phyloP scores from a whole-genome alignment of 306 rosid genomes.

The Cicer pinnatifidum region DNA sequence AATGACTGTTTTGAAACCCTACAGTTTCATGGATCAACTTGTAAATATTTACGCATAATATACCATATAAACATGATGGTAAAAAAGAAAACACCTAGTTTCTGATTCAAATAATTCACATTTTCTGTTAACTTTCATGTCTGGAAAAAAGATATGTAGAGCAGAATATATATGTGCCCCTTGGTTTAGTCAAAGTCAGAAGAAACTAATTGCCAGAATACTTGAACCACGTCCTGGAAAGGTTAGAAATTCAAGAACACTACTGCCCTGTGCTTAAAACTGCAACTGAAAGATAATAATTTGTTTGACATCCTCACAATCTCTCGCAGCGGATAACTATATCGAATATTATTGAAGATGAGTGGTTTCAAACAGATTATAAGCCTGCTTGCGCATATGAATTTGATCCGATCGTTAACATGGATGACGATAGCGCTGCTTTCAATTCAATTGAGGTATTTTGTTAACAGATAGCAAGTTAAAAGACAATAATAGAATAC shows the following conservation, averaged over 20 bases:
- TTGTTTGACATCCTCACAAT: conserved; percentile 19
- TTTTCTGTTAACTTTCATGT: conserved; percentile 41
- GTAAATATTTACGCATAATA: not conserved
- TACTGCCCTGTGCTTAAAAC: not conserved
- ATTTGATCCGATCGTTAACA: conserved; percentile 45
- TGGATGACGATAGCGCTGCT: conserved; percentile 60
- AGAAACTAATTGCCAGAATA: conserved; percentile 64
- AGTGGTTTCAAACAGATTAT: conserved; percentile 78
- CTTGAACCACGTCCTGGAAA: conserved; percentile 57
- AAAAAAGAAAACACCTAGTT: not conserved
- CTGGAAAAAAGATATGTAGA: conserved; percentile 57
- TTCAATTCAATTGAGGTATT: conserved; percentile 66
- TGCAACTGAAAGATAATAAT: conserved; percentile 3
- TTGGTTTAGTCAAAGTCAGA: conserved; percentile 72
- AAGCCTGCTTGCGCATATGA: conserved; percentile 53
- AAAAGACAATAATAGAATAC: conserved; percentile 1
- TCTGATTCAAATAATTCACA: conserved; percentile 29
- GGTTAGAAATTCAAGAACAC: conserved; percentile 58
- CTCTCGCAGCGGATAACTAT: conserved; percentile 62
- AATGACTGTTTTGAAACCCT: too few relatives aligned
- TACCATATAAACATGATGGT: not conserved
- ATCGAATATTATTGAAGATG: conserved; percentile 61
- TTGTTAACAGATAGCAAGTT: conserved; percentile 19
- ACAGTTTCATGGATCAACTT: too few relatives aligned
- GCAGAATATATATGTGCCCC: conserved; percentile 65